Evolutionary conservation across 345 rosid species (phyloP).

Genomic region (Rhodomyrtus tomentosa): DNA sequence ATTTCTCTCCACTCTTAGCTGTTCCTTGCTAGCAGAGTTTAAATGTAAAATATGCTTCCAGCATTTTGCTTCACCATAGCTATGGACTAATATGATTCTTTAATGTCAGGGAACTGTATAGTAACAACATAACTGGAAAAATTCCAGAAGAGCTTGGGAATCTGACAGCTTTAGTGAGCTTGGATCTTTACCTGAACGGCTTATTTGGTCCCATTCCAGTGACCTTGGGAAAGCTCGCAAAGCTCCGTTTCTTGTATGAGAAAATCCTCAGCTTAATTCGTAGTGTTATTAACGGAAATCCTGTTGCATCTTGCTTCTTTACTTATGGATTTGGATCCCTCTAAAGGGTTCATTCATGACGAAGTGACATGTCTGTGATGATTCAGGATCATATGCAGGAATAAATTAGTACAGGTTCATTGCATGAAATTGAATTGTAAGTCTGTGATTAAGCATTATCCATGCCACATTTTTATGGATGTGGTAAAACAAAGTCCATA

Average conservation of each 20-base stretch:
- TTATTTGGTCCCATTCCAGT: conserved; percentile 3
- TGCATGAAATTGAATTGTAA: neutral
- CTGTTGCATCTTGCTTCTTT: neutral
- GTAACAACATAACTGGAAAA: conserved; percentile 14
- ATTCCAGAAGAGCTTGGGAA: conserved; percentile 15
- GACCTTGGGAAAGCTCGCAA: conserved; percentile 8
- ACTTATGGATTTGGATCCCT: neutral
- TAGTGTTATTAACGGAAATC: neutral
- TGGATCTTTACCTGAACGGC: conserved; percentile 16
- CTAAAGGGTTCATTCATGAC: neutral
- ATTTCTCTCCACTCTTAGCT: neutral
- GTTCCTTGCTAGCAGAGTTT: neutral
- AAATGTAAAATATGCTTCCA: neutral
- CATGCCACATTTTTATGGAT: neutral
- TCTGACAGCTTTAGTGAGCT: conserved; percentile 12
- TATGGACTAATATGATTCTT: neutral
- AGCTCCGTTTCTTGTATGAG: conserved; percentile 11
- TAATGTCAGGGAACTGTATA: conserved; percentile 14
- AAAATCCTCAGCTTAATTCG: neutral
- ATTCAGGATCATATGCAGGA: neutral
- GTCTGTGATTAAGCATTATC: neutral
- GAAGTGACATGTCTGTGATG: neutral
- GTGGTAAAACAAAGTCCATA: neutral
- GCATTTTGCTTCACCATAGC: neutral
- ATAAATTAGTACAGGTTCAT: neutral